Conservation (phyloP, 2,329 filamentous ascomycete genomes). For the Fusarium sp. region DNA sequence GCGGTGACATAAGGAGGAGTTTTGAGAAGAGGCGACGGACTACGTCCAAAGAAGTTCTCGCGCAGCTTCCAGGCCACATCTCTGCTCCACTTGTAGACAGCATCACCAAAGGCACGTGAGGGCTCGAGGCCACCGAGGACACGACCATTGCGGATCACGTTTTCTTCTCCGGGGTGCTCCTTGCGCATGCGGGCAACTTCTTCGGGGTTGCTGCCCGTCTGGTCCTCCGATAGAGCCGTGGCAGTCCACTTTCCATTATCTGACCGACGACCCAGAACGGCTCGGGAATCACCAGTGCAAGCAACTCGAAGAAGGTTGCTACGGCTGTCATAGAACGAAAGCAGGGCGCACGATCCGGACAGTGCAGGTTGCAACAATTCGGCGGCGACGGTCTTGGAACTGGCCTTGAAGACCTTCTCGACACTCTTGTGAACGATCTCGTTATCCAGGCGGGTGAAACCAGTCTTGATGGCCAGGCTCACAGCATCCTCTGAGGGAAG, state of each 20-base stretch:
- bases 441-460: constrained; percentile 88
- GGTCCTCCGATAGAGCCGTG: constrained; percentile 89
- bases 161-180: constrained; percentile 89
- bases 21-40: constrained; percentile 80
- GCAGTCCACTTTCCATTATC: constrained; percentile 91
- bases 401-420: constrained; percentile 87
- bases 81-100: constrained; percentile 94
- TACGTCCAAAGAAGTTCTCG: constrained; percentile 87
- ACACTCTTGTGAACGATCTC: constrained; percentile 96
- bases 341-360: constrained; percentile 95
- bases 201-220: constrained; percentile 89
- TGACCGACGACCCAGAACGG: constrained; percentile 86
- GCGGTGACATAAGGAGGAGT: constrained; percentile 98
- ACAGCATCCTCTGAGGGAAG: constrained; percentile 83
- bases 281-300: constrained; percentile 95
- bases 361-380: constrained; percentile 92
- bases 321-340: constrained; percentile 94
- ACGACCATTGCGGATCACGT: constrained; percentile 89
- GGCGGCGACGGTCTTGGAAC: constrained; percentile 90
- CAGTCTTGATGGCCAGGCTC: constrained; percentile 91
- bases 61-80: constrained; percentile 88
- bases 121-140: constrained; percentile 94
- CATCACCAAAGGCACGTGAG: constrained; percentile 94
- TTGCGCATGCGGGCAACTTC: constrained; percentile 86
- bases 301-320: constrained; percentile 92